These are phyloP conservation scores for Trametopsis cervina DNA, from an alignment of 768 basidiomycete genomes.

Conservation along the genomic window DNA sequence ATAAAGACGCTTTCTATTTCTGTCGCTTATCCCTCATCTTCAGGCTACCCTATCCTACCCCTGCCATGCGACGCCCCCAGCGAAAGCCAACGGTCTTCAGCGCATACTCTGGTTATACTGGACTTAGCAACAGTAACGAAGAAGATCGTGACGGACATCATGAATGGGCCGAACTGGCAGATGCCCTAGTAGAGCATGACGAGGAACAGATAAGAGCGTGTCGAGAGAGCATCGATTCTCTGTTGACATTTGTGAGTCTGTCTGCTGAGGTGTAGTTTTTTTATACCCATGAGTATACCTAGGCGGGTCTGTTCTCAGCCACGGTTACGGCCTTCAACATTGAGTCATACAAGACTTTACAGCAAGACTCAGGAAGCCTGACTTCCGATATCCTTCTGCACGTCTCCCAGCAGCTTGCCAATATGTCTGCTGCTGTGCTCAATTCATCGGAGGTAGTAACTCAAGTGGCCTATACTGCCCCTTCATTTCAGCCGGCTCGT, in stretches of 20 bases:
- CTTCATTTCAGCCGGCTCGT: neutral
- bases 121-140: too few relatives aligned
- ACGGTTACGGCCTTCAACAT: conserved; percentile 3
- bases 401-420: conserved; percentile 3
- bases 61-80: too few relatives aligned
- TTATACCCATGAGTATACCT: too few relatives aligned
- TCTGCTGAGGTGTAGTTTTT: too few relatives aligned
- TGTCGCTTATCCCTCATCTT: too few relatives aligned
- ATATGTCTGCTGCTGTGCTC: neutral
- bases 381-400: neutral
- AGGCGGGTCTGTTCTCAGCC: conserved; percentile 7
- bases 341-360: neutral
- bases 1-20: too few relatives aligned
- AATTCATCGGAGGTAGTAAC: neutral
- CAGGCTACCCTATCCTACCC: too few relatives aligned
- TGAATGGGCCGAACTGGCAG: too few relatives aligned
- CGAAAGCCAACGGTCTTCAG: too few relatives aligned
- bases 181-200: too few relatives aligned
- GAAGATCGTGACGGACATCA: too few relatives aligned
- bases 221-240: conserved; percentile 5
- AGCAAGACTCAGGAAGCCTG: neutral
- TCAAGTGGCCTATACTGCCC: neutral
- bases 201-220: conserved; percentile 1
- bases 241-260: conserved; percentile 4
- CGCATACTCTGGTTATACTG: too few relatives aligned